Conservation (phyloP, 1,139 yeast genomes). For the Magnusiomyces suaveolens region DNA sequence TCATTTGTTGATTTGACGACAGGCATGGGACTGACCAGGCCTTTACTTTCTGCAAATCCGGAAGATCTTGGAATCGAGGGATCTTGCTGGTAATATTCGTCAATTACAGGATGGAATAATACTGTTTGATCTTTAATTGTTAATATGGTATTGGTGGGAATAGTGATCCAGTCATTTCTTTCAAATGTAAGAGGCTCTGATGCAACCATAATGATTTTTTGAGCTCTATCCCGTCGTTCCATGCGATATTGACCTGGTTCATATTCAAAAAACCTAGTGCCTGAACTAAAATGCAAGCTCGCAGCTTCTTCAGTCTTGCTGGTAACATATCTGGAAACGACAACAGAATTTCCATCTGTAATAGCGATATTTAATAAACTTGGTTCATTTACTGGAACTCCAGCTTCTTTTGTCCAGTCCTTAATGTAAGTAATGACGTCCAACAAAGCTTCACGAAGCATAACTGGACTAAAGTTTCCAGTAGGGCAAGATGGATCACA, state of each 20-base stretch:
- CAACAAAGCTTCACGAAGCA: constrained; percentile 58
- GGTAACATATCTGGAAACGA: constrained; percentile 79
- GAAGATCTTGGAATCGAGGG: constrained; percentile 62
- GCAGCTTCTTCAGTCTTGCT: constrained; percentile 93
- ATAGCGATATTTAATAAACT: constrained; percentile 86
- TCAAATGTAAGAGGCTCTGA: constrained; percentile 95
- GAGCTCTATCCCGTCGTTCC: constrained; percentile 89
- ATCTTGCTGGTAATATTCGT: constrained; percentile 74
- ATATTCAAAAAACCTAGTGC: constrained; percentile 81
- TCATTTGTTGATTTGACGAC: constrained; percentile 33
- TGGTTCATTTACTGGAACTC: constrained; percentile 49
- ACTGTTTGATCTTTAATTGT: constrained; percentile 81
- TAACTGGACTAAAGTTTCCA: constrained; percentile 47
- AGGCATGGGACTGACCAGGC: constrained; percentile 75
- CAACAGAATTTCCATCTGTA: constrained; percentile 86
- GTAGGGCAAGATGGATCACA: constrained; percentile 47
- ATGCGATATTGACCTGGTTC: constrained; percentile 77
- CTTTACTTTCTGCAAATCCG: constrained; percentile 79
- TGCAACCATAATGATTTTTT: constrained; percentile 91
- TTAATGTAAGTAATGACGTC: constrained; percentile 66
- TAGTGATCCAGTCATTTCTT: constrained; percentile 94
- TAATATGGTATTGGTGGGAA: constrained; percentile 83
- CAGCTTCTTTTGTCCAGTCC: constrained; percentile 52
- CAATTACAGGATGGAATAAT: constrained; percentile 78
- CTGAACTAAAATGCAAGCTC: constrained; percentile 86